Evolutionary conservation across 768 basidiomycete species (phyloP).

Genomic region (Clitopilus passeckerianus): DNA sequence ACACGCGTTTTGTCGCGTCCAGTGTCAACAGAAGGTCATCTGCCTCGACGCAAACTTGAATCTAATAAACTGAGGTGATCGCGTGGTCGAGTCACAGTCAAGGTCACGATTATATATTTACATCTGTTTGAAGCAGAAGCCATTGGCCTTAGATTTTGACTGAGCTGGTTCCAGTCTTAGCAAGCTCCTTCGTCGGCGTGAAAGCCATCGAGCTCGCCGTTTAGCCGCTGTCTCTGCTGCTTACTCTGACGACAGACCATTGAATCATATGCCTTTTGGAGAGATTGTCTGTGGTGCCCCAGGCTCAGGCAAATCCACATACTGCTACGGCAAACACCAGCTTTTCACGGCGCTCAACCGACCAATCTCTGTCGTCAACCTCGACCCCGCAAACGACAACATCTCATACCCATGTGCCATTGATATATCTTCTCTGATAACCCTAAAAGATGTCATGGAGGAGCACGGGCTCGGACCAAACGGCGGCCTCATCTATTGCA

Average conservation of each 20-base stretch:
- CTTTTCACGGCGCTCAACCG: constrained; percentile 84
- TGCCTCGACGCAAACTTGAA: neutral
- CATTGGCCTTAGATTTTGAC: neutral
- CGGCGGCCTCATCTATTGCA: constrained; percentile 93
- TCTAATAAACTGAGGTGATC: neutral
- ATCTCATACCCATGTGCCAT: constrained; percentile 91
- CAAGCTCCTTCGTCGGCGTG: neutral
- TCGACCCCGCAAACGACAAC: constrained; percentile 90
- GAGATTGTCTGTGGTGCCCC: constrained; percentile 86
- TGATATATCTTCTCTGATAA: constrained; percentile 81
- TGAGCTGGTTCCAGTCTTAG: neutral
- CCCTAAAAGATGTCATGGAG: constrained; percentile 82
- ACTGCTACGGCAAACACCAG: constrained; percentile 84
- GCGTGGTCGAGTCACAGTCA: neutral
- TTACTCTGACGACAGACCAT: no score
- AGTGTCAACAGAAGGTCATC: neutral
- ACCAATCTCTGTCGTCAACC: constrained; percentile 87
- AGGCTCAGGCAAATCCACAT: constrained; percentile 85
- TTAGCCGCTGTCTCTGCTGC: no score
- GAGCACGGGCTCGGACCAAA: constrained; percentile 87
- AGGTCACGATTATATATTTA: neutral
- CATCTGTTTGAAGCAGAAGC: neutral
- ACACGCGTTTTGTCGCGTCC: neutral
- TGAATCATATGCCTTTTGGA: constrained; percentile 68
- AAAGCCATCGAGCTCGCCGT: neutral